Evolutionary conservation across 225 moss, liverwort and hornwort genomes (phyloP), one percentile per base, ranked within the genome.

Genomic region (Neckera pumila): DNA sequence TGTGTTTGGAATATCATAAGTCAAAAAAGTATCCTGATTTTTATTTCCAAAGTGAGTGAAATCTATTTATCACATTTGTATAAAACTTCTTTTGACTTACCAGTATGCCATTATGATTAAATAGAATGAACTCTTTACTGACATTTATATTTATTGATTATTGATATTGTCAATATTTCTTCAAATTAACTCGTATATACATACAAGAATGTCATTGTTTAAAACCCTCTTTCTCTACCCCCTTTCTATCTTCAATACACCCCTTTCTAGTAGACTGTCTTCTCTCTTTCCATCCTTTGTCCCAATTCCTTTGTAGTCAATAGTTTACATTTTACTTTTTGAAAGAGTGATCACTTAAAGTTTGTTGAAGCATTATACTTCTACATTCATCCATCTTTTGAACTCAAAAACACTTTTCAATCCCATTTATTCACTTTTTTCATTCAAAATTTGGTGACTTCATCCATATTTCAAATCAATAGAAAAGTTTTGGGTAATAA

Each of bases 261-360:
- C 7, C 3, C 27, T 71, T 71, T 71, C 7, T 2, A 15, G 26
- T 26, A 42, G 26, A 71, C 1, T 71, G 15, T 71, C 27, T 27
- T 71, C 8, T 4, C 2, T 70, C 25, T 4, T 42, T 71, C 25
- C 14, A 42, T 71, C 15, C 3, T 72, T 9, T 27, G 5, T 72
- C 2, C 2, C 16, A 27, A 72, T 2, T 43, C 17, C 1, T 71
- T 2, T 1, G 1, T 14, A 8, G 4, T 14, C 3, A 0, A 3
- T 7, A 42, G 40, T 0, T 25, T 25, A 14, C 40, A 15, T 26
- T 15, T 43, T 16, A 72, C 9, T 9, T 72, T 43, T 8, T 43
- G 27, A 43, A 1, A 40, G 15, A 42, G 16, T 72, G 1, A 42
- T 72, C 1, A 42, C 15, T 27, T 27, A 7, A 26, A 42, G 15